A percentile compares a stretch with the other conserved stretches of the same genome.
These are phyloP conservation scores for Tremella fuciformis DNA, from an alignment of 768 basidiomycete genomes.

Conservation along the genomic window DNA sequence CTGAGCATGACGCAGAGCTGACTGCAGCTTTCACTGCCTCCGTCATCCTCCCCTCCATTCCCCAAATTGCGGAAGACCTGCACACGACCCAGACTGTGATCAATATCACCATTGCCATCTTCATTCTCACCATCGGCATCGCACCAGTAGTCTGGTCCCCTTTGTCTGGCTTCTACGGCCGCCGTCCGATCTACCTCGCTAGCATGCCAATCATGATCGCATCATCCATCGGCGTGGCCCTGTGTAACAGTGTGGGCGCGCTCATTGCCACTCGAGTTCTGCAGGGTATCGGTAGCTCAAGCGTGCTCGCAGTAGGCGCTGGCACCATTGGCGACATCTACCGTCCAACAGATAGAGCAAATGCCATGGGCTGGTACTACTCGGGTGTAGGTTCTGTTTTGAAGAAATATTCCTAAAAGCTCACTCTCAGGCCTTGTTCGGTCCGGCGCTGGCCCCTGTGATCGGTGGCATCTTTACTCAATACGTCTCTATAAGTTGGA, in stretches of 20 bases:
- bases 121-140: slow-evolving; percentile 56
- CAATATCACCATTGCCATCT: slow-evolving; percentile 62
- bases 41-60: slow-evolving; percentile 71
- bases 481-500: slow-evolving; percentile 28
- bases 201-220: slow-evolving; percentile 62
- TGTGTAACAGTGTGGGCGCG: slow-evolving; percentile 54
- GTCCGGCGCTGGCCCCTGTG: slow-evolving; percentile 37
- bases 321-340: slow-evolving; percentile 55
- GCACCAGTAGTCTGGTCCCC: slow-evolving; percentile 60
- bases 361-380: slow-evolving; percentile 45
- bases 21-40: slow-evolving; percentile 64
- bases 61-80: slow-evolving; percentile 68
- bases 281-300: slow-evolving; percentile 65
- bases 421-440: slow-evolving; percentile 21
- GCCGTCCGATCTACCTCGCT: slow-evolving; percentile 61
- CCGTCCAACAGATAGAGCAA: slow-evolving; percentile 43
- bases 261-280: slow-evolving; percentile 65
- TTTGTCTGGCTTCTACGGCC: slow-evolving; percentile 63
- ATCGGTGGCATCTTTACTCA: slow-evolving; percentile 45
- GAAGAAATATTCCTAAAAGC: not conserved
- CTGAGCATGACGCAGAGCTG: not conserved
- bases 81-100: slow-evolving; percentile 60
- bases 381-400: slow-evolving; percentile 30
- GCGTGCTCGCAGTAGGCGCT: slow-evolving; percentile 59
- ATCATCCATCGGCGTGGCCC: slow-evolving; percentile 63